Conservation (phyloP, 306 rosid genomes). For the Castanopsis chinensis region DNA sequence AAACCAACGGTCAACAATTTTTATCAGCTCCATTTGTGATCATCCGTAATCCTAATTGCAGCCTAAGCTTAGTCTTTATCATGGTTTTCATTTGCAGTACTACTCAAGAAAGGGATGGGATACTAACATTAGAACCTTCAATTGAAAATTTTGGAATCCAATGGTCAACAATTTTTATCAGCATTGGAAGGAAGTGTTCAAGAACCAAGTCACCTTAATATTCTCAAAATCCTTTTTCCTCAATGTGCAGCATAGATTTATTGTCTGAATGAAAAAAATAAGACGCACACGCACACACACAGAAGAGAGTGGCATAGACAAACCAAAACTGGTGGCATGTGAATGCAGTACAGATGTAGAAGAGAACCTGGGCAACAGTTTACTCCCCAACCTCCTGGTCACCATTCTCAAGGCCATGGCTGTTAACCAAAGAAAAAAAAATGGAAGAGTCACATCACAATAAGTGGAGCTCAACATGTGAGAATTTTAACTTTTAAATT, state of each 20-base stretch:
- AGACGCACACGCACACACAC: not conserved
- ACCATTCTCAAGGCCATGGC: conserved; percentile 65
- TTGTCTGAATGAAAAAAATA: not conserved
- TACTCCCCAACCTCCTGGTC: conserved; percentile 50
- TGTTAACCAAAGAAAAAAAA: conserved; percentile 11
- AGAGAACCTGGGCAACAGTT: conserved; percentile 49
- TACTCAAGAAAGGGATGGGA: not conserved
- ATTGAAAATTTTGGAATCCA: not conserved
- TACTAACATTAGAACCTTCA: not conserved
- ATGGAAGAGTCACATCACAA: not conserved
- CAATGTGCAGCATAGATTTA: not conserved
- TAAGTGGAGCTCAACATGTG: too few species aligned
- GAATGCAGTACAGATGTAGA: conserved; percentile 63
- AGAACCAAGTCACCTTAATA: not conserved
- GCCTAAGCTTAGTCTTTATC: not conserved
- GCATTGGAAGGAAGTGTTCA: not conserved
- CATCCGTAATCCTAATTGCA: not conserved
- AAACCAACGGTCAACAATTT: not conserved
- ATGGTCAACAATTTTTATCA: not conserved
- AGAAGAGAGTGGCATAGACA: conserved; percentile 23
- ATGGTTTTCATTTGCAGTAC: not conserved
- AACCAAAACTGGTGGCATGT: conserved; percentile 96
- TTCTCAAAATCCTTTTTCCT: not conserved
- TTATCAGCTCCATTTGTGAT: not conserved
- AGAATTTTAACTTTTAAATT: too few species aligned